Percentiles rank a stretch among this genome's conserved stretches.
Conservation (phyloP, 768 basidiomycete species). For the Xerocomellus intermedius region DNA sequence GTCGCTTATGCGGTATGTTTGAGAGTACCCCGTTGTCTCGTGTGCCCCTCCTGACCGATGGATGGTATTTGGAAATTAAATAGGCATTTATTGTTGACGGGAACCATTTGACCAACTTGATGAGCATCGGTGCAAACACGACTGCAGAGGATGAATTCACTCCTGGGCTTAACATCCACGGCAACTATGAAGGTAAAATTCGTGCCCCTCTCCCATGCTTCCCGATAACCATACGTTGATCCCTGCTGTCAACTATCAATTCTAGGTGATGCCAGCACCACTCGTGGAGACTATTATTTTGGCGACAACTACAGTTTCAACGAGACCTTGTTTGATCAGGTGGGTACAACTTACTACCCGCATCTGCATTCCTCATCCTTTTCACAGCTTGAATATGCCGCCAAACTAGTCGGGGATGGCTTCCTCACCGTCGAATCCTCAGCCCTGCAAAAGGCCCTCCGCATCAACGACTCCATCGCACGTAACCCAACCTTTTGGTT, state of each 20-base stretch:
- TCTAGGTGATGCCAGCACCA: constrained; percentile 26
- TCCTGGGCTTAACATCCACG: constrained; percentile 22
- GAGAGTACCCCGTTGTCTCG: neutral
- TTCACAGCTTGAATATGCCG: constrained; percentile 15
- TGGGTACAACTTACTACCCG: neutral
- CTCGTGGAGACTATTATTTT: constrained; percentile 25
- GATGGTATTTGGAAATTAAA: neutral
- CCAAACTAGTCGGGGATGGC: constrained; percentile 20
- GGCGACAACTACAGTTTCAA: constrained; percentile 27
- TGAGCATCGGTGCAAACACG: constrained; percentile 25
- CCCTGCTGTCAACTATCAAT: neutral
- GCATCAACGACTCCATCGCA: constrained; percentile 29
- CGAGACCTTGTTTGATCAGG: constrained; percentile 25
- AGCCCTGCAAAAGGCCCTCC: constrained; percentile 17
- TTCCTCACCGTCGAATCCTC: constrained; percentile 22
- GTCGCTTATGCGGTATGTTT: constrained; percentile 21
- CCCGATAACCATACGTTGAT: neutral
- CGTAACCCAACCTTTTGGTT: constrained; percentile 23
- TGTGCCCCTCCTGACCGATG: neutral
- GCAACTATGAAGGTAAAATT: constrained; percentile 23
- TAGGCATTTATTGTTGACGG: constrained; percentile 28
- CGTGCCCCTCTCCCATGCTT: neutral
- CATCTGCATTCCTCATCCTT: neutral
- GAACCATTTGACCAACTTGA: constrained; percentile 28
- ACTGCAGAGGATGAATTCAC: constrained; percentile 11